phyloP scores from a whole-genome alignment of 768 basidiomycete species.

The Russula sp. region DNA sequence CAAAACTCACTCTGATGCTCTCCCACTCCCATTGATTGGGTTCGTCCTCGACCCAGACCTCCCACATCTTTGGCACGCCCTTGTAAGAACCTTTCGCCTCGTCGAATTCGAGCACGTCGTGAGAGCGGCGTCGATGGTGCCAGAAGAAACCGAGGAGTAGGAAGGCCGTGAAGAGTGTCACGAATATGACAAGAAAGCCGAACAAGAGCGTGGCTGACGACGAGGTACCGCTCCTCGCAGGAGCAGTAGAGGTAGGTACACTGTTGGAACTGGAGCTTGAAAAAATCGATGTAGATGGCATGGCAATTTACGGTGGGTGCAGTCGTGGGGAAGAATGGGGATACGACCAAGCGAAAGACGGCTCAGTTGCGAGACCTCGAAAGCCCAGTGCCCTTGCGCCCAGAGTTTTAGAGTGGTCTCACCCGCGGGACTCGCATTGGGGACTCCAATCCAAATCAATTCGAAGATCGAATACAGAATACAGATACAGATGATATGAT shows the following conservation, averaged over 20 bases:
- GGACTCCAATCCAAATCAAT: not conserved
- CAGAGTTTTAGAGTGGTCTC: not conserved
- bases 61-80: slow-evolving; percentile 12
- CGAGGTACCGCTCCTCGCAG: not conserved
- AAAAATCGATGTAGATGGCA: slow-evolving; percentile 1
- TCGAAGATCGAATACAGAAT: not conserved
- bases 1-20: slow-evolving; percentile 7
- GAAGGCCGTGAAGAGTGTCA: slow-evolving; percentile 2
- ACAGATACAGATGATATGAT: not conserved
- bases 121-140: not conserved
- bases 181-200: slow-evolving; percentile 5
- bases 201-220: slow-evolving; percentile 5
- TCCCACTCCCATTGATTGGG: slow-evolving; percentile 4
- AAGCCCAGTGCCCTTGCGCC: not conserved
- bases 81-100: not conserved
- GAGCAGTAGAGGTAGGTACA: not conserved
- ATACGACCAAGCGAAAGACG: not conserved
- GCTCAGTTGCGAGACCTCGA: not conserved
- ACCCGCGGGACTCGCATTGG: not conserved
- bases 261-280: not conserved
- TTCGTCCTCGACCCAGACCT: slow-evolving; percentile 15
- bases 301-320: not conserved
- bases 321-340: not conserved
- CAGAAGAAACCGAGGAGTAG: slow-evolving; percentile 11
- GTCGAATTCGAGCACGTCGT: not conserved